Base-by-base conservation (phyloP, 2,329 filamentous ascomycete genomes). In the Aspergillus luchuensis region DNA sequence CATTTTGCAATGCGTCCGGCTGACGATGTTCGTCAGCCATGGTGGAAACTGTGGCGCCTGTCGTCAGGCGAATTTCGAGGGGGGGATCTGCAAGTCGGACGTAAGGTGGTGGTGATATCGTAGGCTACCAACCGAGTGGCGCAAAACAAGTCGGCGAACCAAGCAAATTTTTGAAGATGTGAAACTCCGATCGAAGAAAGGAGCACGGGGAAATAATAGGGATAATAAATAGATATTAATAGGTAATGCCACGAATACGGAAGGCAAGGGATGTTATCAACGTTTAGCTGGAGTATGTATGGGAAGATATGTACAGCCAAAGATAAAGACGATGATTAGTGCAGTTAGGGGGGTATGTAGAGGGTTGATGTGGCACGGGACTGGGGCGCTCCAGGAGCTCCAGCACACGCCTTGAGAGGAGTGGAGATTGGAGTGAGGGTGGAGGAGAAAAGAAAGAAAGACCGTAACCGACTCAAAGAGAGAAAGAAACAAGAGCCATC, bases 1-100 rank as follows among this genome's bases (percentile, higher is more conserved):
- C 50, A 43, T 56, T 56, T 50, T 57, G 36, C 41, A 59, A 36
- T 39, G 52, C 57, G 48, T 59, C 60, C 28, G 50, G 39, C 39
- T 28, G 47, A 50, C 10, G 47, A 13, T 15, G 3, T 17, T 50
- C 23, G 47, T 50, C 47, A 17, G 47, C 47, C 47, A 50, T 50
- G 47, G 47, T 17, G 25, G 25, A 50, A 19, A 28, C 17, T n/a
- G 30, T 28, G 30, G 25, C 47, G 28, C 47, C 25, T 50, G n/a
- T 28, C 30, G 47, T 50, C 28, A 5, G 47, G 30, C 23, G 1
- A 17, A 30, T 50, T 50, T n/a, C 23, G 8, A 19, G n/a, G 47
- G 33, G 4, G n/a, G 10, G 47, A 30, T 50, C n/a, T 50, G 47
- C 47, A 33, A 17, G 25, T 50, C 47, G 25, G 25, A 30, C n/a